These are phyloP conservation scores for Pseudoscleropodium purum DNA, from an alignment of 225 moss, liverwort and hornwort species.

Conservation along the genomic window DNA sequence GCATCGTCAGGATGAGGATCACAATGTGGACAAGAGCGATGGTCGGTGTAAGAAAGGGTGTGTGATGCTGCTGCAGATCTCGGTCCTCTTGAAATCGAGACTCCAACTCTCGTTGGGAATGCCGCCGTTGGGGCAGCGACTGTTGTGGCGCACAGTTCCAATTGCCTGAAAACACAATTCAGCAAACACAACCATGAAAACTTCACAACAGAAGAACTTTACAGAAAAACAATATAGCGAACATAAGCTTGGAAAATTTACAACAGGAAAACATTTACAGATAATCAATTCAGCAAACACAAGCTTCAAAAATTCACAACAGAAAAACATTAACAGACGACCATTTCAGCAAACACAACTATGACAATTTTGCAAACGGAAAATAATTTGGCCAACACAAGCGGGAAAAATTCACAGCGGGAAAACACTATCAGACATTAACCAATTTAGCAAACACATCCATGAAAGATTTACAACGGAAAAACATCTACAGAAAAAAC, in stretches of 20 bases:
- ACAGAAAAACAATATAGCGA: not conserved
- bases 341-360: not conserved
- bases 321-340: not conserved
- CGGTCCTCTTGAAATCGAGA: not conserved
- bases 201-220: not conserved
- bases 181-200: not conserved
- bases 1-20: slow-evolving; percentile 37
- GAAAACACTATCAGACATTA: not conserved
- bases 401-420: not conserved
- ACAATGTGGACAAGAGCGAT: slow-evolving; percentile 15
- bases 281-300: not conserved
- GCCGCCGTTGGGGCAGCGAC: not conserved
- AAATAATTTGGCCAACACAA: not conserved
- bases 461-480: not conserved
- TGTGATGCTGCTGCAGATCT: not conserved
- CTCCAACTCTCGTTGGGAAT: not conserved
- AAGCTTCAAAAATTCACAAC: not conserved
- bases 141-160: slow-evolving; percentile 11
- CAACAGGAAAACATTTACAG: not conserved
- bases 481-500: not conserved
- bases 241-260: not conserved
- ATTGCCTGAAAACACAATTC: not conserved
- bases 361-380: not conserved
- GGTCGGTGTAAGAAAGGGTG: slow-evolving; percentile 13
- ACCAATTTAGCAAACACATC: not conserved